Evolutionary conservation across 1,284 basidiomycete genomes (phyloP).

Genomic region (Leccinum fuscescens): DNA sequence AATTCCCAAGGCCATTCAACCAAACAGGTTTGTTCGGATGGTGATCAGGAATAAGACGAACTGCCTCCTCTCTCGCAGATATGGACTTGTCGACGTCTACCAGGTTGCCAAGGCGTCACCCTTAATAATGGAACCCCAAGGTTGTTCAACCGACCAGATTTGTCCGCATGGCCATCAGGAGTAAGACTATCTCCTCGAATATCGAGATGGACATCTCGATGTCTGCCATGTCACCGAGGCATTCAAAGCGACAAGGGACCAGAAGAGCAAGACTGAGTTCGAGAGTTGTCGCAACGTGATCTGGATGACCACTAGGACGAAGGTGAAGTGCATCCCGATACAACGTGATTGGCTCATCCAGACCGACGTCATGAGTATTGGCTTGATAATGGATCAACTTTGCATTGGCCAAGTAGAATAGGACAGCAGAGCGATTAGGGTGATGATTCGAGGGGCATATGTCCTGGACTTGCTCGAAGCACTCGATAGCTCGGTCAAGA

Average conservation of each 20-base stretch:
- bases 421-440: not conserved
- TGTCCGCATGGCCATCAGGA: not conserved
- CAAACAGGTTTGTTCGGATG: not conserved
- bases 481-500: not conserved
- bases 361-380: not conserved
- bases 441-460: not conserved
- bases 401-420: not conserved
- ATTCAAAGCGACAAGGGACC: not conserved
- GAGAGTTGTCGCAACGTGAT: not conserved
- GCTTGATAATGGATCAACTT: not conserved
- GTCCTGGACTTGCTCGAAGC: not conserved
- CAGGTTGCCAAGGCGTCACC: not conserved
- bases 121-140: not conserved
- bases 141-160: not conserved
- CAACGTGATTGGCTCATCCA: not conserved
- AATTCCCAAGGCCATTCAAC: not conserved
- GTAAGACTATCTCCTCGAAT: not conserved
- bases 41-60: not conserved
- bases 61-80: not conserved
- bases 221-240: not conserved
- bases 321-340: not conserved
- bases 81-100: not conserved
- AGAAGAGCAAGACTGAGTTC: not conserved
- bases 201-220: not conserved
- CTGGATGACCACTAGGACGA: not conserved